Conservation (phyloP, 176 grass and related monocot species). For the Thinopyrum elongatum region DNA sequence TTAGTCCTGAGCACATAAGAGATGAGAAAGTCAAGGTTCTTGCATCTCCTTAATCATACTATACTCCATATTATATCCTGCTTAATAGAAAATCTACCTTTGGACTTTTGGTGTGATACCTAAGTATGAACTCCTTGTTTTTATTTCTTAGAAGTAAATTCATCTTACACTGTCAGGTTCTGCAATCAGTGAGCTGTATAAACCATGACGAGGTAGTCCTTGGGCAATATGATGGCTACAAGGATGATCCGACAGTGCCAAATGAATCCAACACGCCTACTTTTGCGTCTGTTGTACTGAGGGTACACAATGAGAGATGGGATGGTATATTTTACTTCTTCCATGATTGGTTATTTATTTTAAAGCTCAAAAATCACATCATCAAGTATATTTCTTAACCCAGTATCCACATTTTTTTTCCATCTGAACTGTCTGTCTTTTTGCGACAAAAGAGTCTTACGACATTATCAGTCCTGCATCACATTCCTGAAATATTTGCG, state of each 20-base stretch:
- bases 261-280: conserved; percentile 91
- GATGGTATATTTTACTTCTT: conserved; percentile 60
- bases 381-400: not conserved
- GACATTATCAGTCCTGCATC: not conserved
- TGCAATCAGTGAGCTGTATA: conserved; percentile 89
- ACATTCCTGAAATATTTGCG: not conserved
- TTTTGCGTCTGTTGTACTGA: conserved; percentile 78
- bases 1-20: conserved; percentile 93
- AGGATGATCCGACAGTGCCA: conserved; percentile 89
- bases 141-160: not conserved
- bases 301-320: conserved; percentile 98
- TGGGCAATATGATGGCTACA: conserved; percentile 96
- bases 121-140: not conserved
- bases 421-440: not conserved
- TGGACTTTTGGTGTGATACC: conserved; percentile 7
- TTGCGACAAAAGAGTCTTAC: not conserved
- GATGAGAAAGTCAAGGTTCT: conserved; percentile 99
- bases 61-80: not conserved
- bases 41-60: conserved; percentile 17
- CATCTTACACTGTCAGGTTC: conserved; percentile 52
- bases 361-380: not conserved
- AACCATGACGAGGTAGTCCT: conserved; percentile 86
- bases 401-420: not conserved
- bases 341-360: conserved; percentile 11
- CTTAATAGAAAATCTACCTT: not conserved